Conservation (phyloP, 2,329 filamentous ascomycete genomes). For the Epichloe scottii region DNA sequence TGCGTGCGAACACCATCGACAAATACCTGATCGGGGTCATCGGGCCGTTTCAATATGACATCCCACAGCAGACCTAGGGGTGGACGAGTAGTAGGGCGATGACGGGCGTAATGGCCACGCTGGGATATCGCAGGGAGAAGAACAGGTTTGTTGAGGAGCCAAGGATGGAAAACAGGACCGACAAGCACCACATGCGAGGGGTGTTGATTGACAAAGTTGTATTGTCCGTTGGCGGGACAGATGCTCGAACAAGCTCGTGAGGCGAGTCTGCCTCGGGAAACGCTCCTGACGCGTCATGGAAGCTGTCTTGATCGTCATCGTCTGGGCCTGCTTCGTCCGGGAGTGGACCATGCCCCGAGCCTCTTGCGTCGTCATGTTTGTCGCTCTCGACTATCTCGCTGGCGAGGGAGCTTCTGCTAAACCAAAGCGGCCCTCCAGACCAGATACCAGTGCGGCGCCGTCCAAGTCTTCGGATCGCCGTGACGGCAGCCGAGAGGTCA, state of each 20-base stretch:
- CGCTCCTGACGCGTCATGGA: slow-evolving; percentile 31
- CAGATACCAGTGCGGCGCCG: slow-evolving; percentile 36
- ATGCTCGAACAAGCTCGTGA: slow-evolving; percentile 69
- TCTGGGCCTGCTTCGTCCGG: neutral
- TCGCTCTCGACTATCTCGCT: slow-evolving; percentile 31
- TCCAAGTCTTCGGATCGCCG: slow-evolving; percentile 37
- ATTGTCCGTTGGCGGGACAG: slow-evolving; percentile 65
- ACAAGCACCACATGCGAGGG: slow-evolving; percentile 75
- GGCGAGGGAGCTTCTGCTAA: slow-evolving; percentile 35
- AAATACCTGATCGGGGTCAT: slow-evolving; percentile 36
- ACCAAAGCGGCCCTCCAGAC: slow-evolving; percentile 41
- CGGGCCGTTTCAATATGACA: slow-evolving; percentile 50
- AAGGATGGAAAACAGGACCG: slow-evolving; percentile 66
- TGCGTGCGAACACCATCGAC: slow-evolving; percentile 32
- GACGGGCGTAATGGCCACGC: slow-evolving; percentile 78
- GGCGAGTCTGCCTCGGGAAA: slow-evolving; percentile 57
- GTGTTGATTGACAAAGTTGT: slow-evolving; percentile 72
- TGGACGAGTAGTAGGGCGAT: slow-evolving; percentile 79
- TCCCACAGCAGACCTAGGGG: slow-evolving; percentile 77
- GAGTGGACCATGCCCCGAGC: slow-evolving; percentile 22
- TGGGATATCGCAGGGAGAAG: slow-evolving; percentile 82
- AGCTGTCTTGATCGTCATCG: slow-evolving; percentile 22
- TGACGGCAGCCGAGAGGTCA: slow-evolving; percentile 19
- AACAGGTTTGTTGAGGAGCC: slow-evolving; percentile 79
- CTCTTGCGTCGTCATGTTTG: slow-evolving; percentile 24